phyloP scores from a whole-genome alignment of 192 early-diverging fungal genomes.

The Gorgonomyces haynaldii region DNA sequence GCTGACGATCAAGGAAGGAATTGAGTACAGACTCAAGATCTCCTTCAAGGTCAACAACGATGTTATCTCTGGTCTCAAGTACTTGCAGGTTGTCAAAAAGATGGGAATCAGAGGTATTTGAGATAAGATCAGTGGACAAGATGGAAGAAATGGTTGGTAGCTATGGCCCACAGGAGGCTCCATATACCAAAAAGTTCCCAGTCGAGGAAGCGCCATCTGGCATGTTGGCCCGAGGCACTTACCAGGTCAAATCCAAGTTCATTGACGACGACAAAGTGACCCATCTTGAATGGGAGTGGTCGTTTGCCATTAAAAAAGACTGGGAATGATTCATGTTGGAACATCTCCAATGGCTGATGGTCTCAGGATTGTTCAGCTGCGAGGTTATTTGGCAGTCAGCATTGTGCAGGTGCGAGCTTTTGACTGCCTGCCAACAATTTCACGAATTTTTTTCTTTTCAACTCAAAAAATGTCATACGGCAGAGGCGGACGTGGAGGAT shows the following conservation, averaged over 20 bases:
- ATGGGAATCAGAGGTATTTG: constrained; percentile 50
- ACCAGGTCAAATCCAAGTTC: constrained; percentile 83
- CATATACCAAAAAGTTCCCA: constrained; percentile 44
- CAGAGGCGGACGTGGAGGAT: constrained; percentile 21
- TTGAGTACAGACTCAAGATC: constrained; percentile 86
- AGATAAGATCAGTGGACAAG: constrained; percentile 57
- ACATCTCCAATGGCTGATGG: background rate
- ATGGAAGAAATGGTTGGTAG: constrained; percentile 94
- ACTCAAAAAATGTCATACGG: too few relatives aligned
- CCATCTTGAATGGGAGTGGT: constrained; percentile 43
- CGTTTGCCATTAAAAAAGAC: constrained; percentile 82
- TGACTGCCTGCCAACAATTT: too few relatives aligned
- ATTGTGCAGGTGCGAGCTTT: too few relatives aligned
- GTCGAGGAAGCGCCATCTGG: constrained; percentile 82
- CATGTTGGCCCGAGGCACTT: constrained; percentile 83
- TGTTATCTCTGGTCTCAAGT: constrained; percentile 89
- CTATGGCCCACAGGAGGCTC: constrained; percentile 66
- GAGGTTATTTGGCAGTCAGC: too few relatives aligned
- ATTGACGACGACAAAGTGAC: constrained; percentile 78
- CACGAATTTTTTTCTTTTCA: too few relatives aligned
- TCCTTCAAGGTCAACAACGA: constrained; percentile 89
- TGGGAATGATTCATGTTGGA: constrained; percentile 44
- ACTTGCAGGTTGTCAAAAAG: constrained; percentile 87
- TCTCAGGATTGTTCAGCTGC: too few relatives aligned
- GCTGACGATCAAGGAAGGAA: constrained; percentile 93